These are phyloP conservation scores for Termitomyces sp. DNA, from an alignment of 768 basidiomycete species.

Conservation along the genomic window DNA sequence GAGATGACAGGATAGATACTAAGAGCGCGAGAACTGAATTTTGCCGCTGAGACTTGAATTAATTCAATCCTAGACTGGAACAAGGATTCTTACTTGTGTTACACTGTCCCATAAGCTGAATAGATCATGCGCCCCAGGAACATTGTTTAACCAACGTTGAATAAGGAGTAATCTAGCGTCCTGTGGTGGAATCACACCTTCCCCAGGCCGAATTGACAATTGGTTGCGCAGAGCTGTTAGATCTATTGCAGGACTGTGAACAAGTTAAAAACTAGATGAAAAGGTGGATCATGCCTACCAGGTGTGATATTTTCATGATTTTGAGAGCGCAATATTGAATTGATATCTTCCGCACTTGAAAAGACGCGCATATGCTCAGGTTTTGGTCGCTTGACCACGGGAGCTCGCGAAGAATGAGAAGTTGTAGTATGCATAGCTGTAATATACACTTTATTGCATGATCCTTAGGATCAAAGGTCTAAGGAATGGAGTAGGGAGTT, in stretches of 20 bases:
- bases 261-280: conserved; percentile 3
- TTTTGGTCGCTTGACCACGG: background rate
- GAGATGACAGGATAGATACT: conserved; percentile 48
- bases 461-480: background rate
- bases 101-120: conserved; percentile 58
- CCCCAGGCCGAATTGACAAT: conserved; percentile 45
- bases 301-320: conserved; percentile 25
- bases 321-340: conserved; percentile 24
- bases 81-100: conserved; percentile 37
- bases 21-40: conserved; percentile 36
- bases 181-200: conserved; percentile 40
- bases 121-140: conserved; percentile 53
- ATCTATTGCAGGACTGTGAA: conserved; percentile 19
- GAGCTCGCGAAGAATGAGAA: background rate
- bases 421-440: background rate
- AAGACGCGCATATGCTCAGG: conserved; percentile 8
- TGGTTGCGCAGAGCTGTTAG: conserved; percentile 60
- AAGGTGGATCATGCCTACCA: conserved; percentile 17
- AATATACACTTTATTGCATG: background rate
- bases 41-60: conserved; percentile 30
- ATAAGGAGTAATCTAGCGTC: conserved; percentile 58
- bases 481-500: too few species aligned
- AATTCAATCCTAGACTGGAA: background rate
- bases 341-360: conserved; percentile 26
- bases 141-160: conserved; percentile 56